A percentile compares a stretch with the other conserved stretches of the same genome.
Conservation (phyloP, 257 asterid genomes). For the Apocynum venetum region DNA sequence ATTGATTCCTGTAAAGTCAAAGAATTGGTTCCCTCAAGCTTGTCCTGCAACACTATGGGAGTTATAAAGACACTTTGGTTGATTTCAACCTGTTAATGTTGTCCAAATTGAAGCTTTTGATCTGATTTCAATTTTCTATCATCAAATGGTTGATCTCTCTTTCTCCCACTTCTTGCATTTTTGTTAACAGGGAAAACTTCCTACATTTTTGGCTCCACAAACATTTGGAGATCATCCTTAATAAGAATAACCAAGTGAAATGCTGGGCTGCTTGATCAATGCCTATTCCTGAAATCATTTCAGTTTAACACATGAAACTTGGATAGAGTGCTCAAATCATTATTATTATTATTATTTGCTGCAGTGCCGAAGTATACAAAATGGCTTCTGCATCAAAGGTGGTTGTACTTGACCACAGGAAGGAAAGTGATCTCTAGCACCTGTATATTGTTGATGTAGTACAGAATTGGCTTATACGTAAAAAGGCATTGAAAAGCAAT, state of each 20-base stretch:
- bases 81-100: neutral
- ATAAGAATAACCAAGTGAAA: neutral
- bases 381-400: no score
- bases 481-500: neutral
- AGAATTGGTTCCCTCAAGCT: neutral
- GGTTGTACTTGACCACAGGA: no score
- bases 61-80: neutral
- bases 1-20: neutral
- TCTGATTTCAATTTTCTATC: neutral
- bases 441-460: neutral
- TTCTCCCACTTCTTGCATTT: neutral
- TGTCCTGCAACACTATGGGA: neutral
- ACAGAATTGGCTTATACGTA: neutral
- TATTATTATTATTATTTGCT: no score
- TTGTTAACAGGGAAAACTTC: neutral
- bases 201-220: neutral
- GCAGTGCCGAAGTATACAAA: no score
- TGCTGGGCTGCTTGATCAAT: neutral
- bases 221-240: neutral
- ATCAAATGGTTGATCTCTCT: neutral
- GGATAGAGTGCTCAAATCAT: neutral
- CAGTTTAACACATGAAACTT: neutral
- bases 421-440: neutral
- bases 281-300: neutral
- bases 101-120: neutral